These are phyloP conservation scores for Cadophora gregata DNA, from an alignment of 2,329 filamentous ascomycete species.

Conservation along the genomic window DNA sequence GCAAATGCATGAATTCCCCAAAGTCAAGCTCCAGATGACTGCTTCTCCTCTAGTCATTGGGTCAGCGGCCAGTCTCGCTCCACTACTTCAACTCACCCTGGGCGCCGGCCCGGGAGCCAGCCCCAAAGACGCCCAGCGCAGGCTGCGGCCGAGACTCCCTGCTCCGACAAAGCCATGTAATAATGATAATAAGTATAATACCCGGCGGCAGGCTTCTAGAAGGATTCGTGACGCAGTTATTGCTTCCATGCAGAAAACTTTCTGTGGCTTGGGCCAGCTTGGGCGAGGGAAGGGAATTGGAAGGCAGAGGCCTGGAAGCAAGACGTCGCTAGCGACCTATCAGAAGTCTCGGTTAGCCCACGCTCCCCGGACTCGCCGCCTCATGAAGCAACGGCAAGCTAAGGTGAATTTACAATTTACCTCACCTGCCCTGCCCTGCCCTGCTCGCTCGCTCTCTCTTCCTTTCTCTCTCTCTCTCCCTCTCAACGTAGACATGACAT, in stretches of 20 bases:
- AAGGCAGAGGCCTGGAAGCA: too few relatives aligned
- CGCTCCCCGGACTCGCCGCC: conserved; percentile 13
- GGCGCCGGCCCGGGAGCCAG: too few relatives aligned
- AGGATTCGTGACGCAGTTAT: conserved; percentile 10
- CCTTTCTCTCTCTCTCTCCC: too few relatives aligned
- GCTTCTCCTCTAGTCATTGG: background rate
- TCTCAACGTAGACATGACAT: background rate
- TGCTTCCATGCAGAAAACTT: conserved; percentile 15
- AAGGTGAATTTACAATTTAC: too few relatives aligned
- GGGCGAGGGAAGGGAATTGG: too few relatives aligned
- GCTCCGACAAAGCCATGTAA: background rate
- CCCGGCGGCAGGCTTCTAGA: conserved; percentile 19
- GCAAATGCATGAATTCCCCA: background rate
- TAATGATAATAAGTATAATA: too few relatives aligned
- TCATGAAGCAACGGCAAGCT: background rate
- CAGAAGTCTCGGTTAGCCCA: background rate
- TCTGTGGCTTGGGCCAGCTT: background rate
- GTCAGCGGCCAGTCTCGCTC: background rate
- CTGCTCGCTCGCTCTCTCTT: too few relatives aligned
- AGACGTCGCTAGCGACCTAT: conserved; percentile 9
- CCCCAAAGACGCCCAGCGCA: background rate
- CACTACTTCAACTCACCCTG: conserved; percentile 5
- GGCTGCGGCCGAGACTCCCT: conserved; percentile 2
- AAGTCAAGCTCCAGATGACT: background rate
- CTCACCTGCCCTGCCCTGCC: too few relatives aligned